A percentile compares a stretch with the other conserved stretches of the same genome.
phyloP scores from a whole-genome alignment of 1,139 yeast species.

The Candida mesenterica region DNA sequence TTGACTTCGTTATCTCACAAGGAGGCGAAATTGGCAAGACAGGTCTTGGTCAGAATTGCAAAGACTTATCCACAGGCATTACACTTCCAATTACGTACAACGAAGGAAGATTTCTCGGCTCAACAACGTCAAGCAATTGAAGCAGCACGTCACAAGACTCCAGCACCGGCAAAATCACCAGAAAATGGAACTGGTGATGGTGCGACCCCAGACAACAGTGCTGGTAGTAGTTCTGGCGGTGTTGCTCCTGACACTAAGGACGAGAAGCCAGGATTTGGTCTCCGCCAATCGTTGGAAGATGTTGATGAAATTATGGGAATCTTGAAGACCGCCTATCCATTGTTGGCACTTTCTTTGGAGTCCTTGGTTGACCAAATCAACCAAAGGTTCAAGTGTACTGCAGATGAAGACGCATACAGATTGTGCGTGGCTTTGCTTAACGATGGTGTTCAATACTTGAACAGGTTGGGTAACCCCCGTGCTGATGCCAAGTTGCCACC shows the following conservation, averaged over 20 bases:
- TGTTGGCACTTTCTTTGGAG: constrained; percentile 87
- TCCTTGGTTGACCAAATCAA: constrained; percentile 93
- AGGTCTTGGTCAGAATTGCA: constrained; percentile 86
- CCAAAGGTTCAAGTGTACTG: constrained; percentile 89
- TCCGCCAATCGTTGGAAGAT: constrained; percentile 87
- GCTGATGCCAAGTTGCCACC: constrained; percentile 89
- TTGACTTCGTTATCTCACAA: constrained; percentile 85
- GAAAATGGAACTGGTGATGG: constrained; percentile 7
- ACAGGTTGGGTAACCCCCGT: constrained; percentile 80
- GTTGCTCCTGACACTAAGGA: neutral
- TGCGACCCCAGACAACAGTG: constrained; percentile 10
- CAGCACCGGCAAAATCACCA: constrained; percentile 8
- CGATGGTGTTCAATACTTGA: constrained; percentile 88
- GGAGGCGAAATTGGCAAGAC: constrained; percentile 87
- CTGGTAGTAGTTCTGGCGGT: neutral
- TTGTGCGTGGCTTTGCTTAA: constrained; percentile 87
- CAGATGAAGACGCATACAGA: constrained; percentile 95
- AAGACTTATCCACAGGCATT: constrained; percentile 96
- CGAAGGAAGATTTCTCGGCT: constrained; percentile 89
- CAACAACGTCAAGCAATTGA: constrained; percentile 65
- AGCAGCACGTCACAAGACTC: neutral
- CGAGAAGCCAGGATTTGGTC: constrained; percentile 10
- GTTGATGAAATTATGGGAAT: constrained; percentile 95
- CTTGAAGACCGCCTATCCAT: constrained; percentile 92
- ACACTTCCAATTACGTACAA: constrained; percentile 92